Evolutionary conservation across 1,284 basidiomycete species (phyloP).

Genomic region (Ceratobasidium theobromae): DNA sequence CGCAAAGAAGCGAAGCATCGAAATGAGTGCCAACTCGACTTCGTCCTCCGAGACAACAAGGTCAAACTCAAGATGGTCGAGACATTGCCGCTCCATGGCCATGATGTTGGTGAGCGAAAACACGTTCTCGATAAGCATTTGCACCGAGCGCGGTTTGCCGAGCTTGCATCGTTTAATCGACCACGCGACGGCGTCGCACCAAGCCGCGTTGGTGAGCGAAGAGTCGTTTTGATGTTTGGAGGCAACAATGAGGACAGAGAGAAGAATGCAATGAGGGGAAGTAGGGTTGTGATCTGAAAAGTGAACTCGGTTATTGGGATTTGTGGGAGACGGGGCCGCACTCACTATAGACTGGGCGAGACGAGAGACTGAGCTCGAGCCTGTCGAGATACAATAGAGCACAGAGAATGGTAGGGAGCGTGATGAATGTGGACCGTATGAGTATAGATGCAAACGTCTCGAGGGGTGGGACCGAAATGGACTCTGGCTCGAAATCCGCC

Average conservation of each 20-base stretch:
- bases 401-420: slow-evolving; percentile 31
- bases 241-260: slow-evolving; percentile 33
- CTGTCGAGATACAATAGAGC: slow-evolving; percentile 30
- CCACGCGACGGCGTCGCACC: slow-evolving; percentile 33
- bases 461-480: slow-evolving; percentile 16
- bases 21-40: slow-evolving; percentile 20
- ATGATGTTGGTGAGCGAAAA: slow-evolving; percentile 32
- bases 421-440: slow-evolving; percentile 28
- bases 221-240: slow-evolving; percentile 34
- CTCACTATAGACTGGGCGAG: slow-evolving; percentile 26
- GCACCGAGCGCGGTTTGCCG: slow-evolving; percentile 31
- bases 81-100: slow-evolving; percentile 32
- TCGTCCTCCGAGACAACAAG: slow-evolving; percentile 30
- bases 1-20: slow-evolving; percentile 28
- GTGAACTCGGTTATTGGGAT: slow-evolving; percentile 9
- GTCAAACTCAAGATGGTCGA: slow-evolving; percentile 32
- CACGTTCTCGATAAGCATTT: slow-evolving; percentile 32
- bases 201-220: slow-evolving; percentile 30
- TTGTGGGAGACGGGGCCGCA: slow-evolving; percentile 4
- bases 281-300: slow-evolving; percentile 29
- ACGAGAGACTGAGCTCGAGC: slow-evolving; percentile 29
- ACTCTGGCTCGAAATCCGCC: slow-evolving; percentile 18
- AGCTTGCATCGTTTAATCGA: slow-evolving; percentile 32
- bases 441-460: slow-evolving; percentile 28
- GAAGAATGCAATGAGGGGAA: slow-evolving; percentile 33